Conservation (phyloP, 1,284 basidiomycete genomes). For the Rhizoctonia solani region DNA sequence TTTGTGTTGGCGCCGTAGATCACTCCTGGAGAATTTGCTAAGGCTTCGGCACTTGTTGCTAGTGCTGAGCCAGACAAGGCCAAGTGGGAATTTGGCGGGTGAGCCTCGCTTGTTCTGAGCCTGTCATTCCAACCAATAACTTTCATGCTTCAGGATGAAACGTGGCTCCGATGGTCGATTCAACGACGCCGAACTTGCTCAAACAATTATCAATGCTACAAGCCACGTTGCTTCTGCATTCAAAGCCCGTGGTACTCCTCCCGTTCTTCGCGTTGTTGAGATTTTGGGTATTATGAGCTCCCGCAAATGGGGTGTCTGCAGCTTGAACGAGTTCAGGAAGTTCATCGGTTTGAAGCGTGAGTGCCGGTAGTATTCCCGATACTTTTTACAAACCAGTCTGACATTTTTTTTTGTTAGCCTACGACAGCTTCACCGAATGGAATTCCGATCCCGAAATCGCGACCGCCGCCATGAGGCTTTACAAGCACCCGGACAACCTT, state of each 20-base stretch:
- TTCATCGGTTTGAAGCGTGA: conserved; percentile 75
- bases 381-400: not conserved
- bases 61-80: conserved; percentile 13
- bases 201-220: conserved; percentile 61
- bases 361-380: conserved; percentile 39
- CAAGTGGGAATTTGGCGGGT: conserved; percentile 72
- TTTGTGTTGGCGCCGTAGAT: conserved; percentile 52
- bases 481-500: conserved; percentile 71
- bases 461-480: conserved; percentile 71
- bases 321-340: conserved; percentile 83
- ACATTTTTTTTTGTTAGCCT: conserved; percentile 39
- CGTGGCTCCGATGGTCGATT: conserved; percentile 67
- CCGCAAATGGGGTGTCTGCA: conserved; percentile 80
- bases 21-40: conserved; percentile 52
- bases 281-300: conserved; percentile 81
- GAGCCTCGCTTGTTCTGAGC: conserved; percentile 42
- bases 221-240: conserved; percentile 76
- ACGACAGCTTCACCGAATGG: conserved; percentile 47
- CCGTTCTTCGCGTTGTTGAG: conserved; percentile 74
- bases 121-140: conserved; percentile 6
- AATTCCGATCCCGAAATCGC: conserved; percentile 51
- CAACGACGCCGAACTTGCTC: conserved; percentile 72
- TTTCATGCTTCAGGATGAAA: conserved; percentile 54
- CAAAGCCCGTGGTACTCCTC: conserved; percentile 76
- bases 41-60: conserved; percentile 8